Evolutionary conservation across 1,139 yeast genomes (phyloP), one percentile per base, ranked within the genome.

Genomic region (Suhomyces panamericanus): DNA sequence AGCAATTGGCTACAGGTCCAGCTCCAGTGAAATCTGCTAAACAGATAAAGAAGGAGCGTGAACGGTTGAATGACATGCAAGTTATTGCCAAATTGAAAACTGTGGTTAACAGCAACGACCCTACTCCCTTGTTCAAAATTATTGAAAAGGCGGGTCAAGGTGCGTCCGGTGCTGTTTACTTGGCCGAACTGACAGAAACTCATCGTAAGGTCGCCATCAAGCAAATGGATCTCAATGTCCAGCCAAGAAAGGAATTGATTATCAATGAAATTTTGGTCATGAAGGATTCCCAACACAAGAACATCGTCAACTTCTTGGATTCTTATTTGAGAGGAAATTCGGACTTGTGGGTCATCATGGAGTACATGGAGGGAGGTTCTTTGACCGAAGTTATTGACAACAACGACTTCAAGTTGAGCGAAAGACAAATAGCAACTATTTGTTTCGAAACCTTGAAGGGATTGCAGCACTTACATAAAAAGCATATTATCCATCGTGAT

Each of bases 121-220:
- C 99, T 13, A 76, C 87, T 6, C 86, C 90, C 29, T 77, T 83
- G 47, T 95, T 89, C 69, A 87, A 85, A 60, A 87, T 89, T 68
- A 78, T 93, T 56, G 95, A 88, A 64, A 90, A 90, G 61, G 96
- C 97, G 3, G 99, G 99, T n/a, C 99, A 95, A 69, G 99, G 99
- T 58, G 99, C 99, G 0, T 83, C 93, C 50, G 99, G 99, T 14
- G 87, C 93, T 1, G 99, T 95, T 17, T 95, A 88, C 60, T 77
- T 93, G 44, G 99, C 98, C 0, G 81, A 83, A 56, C 67, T 83
- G 48, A 61, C 60, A 6, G 60, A 63, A 12, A 61, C 62, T 38
- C 58, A 64, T 52, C 65, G 55, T 49, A 81, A 67, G 63, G 87
- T 85, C 40, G 99, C 99, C 10, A 89, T 93, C 53, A 93, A 93